Base-by-base conservation (phyloP, 441 rosid genomes). In the Hura crepitans region DNA sequence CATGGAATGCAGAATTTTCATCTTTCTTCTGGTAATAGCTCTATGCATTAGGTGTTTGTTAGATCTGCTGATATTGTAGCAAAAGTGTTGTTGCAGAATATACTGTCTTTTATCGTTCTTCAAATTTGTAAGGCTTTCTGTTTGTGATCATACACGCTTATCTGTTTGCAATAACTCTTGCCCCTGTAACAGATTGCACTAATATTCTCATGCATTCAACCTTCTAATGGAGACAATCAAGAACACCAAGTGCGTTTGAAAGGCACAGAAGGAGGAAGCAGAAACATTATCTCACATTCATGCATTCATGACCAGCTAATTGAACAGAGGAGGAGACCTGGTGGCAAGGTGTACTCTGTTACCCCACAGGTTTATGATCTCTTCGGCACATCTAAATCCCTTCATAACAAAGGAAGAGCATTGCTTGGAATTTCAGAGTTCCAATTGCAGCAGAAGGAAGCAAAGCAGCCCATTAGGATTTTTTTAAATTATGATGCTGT, bases 401-500 rank as follows among this genome's bases (percentile, higher is more conserved):
- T 75, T 79, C 87, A 78, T 71, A 85, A 46, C 14, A 86, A 74
- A 79, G 93, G 99, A 70, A 88, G 98, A 84, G 84, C 80, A 35
- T 85, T 95, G 82, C 94, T 95, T 31, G 85, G 86, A 65, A 42
- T 82, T 70, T 66, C 89, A 59, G 72, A 81, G 5, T 72, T 47
- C 8, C 49, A 49, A 1, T 66, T 63, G 47, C 84, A 75, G 62
- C 74, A 77, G 63, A 85, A 79, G 35, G 89, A 84, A 64, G 89
- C 78, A 64, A 92, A 86, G 84, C 90, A 87, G 69, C 97, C 99
- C 58, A 86, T 95, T 75, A 86, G 99, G 83, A 95, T 95, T 5
- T 91, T 88, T 77, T 83, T 95, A 70, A 95, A 95, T 76, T 95
- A 95, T 76, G 99, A 95, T 84, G 99, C 99, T 22, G 98, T 95